phyloP scores from a whole-genome alignment of 495 filamentous ascomycete genomes.

The Hypoxylon subgilvum region DNA sequence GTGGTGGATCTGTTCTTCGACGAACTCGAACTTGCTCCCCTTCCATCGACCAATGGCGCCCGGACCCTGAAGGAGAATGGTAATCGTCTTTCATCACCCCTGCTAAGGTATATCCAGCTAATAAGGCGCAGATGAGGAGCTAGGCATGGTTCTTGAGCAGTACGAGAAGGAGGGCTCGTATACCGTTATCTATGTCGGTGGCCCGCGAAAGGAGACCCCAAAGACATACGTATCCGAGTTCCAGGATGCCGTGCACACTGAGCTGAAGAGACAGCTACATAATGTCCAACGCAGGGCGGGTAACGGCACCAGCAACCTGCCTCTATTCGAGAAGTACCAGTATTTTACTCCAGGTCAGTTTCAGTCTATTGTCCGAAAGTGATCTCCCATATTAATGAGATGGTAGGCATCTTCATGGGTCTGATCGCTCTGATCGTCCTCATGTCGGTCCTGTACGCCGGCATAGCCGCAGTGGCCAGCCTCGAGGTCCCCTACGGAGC shows the following conservation, averaged over 20 bases:
- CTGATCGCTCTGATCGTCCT: slow-evolving; percentile 67
- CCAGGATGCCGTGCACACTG: slow-evolving; percentile 49
- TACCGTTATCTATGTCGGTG: slow-evolving; percentile 53
- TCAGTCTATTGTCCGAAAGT: neutral
- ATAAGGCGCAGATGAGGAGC: slow-evolving; percentile 45
- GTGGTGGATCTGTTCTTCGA: slow-evolving; percentile 44
- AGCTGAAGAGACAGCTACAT: slow-evolving; percentile 53
- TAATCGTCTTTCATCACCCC: slow-evolving; percentile 37
- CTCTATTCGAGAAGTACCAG: slow-evolving; percentile 89
- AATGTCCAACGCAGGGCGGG: slow-evolving; percentile 26
- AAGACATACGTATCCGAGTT: slow-evolving; percentile 57
- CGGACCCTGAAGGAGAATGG: slow-evolving; percentile 67
- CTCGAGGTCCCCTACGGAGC: slow-evolving; percentile 89
- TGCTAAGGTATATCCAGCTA: slow-evolving; percentile 7
- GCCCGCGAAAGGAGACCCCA: slow-evolving; percentile 41
- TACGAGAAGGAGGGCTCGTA: slow-evolving; percentile 47
- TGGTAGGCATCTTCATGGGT: slow-evolving; percentile 80
- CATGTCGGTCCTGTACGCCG: slow-evolving; percentile 76
- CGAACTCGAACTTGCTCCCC: slow-evolving; percentile 57
- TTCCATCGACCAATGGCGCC: slow-evolving; percentile 52
- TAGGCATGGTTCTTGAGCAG: slow-evolving; percentile 46
- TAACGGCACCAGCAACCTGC: slow-evolving; percentile 45
- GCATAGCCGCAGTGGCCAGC: slow-evolving; percentile 74
- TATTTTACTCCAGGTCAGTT: slow-evolving; percentile 74
- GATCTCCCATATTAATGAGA: slow-evolving; percentile 44